Conservation (phyloP, 108 stramenopile genomes). For the Fragilaria crotonensis region DNA sequence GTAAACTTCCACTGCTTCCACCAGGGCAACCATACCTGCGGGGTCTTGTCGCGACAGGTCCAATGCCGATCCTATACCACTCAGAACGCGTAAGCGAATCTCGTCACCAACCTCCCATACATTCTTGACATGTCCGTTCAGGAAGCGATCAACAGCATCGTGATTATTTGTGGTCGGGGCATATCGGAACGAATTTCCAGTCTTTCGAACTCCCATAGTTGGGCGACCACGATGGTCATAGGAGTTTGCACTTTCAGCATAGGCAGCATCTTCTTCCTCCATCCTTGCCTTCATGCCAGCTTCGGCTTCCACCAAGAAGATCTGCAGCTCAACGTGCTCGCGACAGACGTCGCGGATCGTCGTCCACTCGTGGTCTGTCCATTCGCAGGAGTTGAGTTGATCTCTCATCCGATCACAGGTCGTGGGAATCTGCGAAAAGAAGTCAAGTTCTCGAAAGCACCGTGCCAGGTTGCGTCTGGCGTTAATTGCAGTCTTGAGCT, state of each 20-base stretch:
- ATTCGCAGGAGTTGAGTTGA: constrained; percentile 72
- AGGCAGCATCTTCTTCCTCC: constrained; percentile 28
- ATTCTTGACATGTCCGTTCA: constrained; percentile 80
- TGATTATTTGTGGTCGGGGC: constrained; percentile 28
- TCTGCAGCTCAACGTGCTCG: constrained; percentile 84
- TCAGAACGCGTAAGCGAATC: constrained; percentile 72
- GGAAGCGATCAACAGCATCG: constrained; percentile 67
- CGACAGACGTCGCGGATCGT: constrained; percentile 69
- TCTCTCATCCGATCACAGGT: constrained; percentile 84
- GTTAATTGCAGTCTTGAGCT: constrained; percentile 71
- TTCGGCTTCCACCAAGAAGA: constrained; percentile 84
- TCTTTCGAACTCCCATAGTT: not conserved
- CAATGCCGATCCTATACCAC: constrained; percentile 76
- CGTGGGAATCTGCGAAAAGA: constrained; percentile 76
- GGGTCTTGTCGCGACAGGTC: constrained; percentile 80
- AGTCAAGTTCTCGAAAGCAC: constrained; percentile 80
- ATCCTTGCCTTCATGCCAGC: constrained; percentile 72
- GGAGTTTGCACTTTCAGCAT: not conserved
- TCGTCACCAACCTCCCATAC: constrained; percentile 92
- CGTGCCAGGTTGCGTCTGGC: constrained; percentile 72
- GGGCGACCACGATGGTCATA: not conserved
- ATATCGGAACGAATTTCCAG: not conserved
- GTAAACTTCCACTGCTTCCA: constrained; percentile 85
- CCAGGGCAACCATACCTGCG: constrained; percentile 83
- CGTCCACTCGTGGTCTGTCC: constrained; percentile 79